Base-by-base conservation (phyloP, 208 protist genomes). In the Trypanosoma grayi region DNA sequence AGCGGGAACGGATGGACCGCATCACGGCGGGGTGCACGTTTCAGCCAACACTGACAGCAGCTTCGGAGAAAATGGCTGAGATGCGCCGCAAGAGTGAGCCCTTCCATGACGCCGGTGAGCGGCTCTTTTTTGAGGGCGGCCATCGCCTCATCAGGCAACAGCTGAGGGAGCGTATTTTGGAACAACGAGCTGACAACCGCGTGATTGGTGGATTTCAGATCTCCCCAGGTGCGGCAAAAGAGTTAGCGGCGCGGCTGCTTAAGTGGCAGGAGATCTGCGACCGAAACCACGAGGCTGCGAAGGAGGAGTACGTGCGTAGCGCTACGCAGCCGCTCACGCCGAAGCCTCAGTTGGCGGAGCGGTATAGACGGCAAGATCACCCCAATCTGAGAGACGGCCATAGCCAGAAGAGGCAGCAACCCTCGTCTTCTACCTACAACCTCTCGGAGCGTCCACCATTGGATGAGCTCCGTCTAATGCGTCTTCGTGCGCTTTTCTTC, bases 41-140 rank as follows among this genome's bases (percentile, higher is more conserved):
- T 66, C 70, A 64, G 2, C 87, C 87, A 0, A 69, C 56, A 11
- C 47, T 94, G 9, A 69, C 79, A 9, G 33, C 64, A 4, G 59
- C 60, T 28, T 83, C 80, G 0, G 30, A 60, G 39, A 62, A 69
- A 52, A 52, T 94, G 20, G 59, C 76, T 9, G 25, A 54, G 0
- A 62, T 66, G 47, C 66, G 28, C 7, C 61, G 68, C 0, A 40
- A 57, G 14, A 59, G 61, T 52, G 85, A 89, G 44, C 79, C 81
- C 16, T 85, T 81, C 53, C 70, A 63, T 28, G 70, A 73, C 52
- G 70, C 79, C 0, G 81, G 75, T 0, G 77, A 92, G 51, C 80
- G 88, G 20, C 70, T 95, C 2, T 92, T 90, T 70, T 72, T 70
- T 36, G 88, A 95, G 16, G 85, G 88, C 10, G 85, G 79, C 1